phyloP scores from a whole-genome alignment of 2,329 filamentous ascomycete genomes.

The Microsporum audouinii region DNA sequence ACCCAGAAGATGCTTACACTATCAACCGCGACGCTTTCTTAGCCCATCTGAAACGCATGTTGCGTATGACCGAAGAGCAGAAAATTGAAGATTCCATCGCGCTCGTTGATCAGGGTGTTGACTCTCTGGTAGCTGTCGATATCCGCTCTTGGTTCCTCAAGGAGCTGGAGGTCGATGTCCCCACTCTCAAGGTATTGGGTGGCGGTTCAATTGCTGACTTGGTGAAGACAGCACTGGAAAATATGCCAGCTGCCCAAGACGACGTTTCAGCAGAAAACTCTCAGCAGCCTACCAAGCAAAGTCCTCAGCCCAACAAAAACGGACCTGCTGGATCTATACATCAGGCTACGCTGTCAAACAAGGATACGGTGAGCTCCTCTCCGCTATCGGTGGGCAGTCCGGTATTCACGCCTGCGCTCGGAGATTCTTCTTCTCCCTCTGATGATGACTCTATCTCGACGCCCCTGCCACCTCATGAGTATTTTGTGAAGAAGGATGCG shows the following conservation, averaged over 20 bases:
- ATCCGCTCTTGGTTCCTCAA: conserved; percentile 13
- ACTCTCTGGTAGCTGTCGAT: conserved; percentile 14
- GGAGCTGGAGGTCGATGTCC: conserved; percentile 12
- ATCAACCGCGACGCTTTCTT: not conserved
- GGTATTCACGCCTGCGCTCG: not conserved
- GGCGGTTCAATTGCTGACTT: conserved; percentile 3
- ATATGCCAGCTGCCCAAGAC: not conserved
- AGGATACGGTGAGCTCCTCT: not conserved
- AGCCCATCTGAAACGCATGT: not conserved
- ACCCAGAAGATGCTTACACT: not conserved
- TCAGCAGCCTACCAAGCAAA: not conserved
- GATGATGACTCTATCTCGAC: not conserved
- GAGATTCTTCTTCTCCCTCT: not conserved
- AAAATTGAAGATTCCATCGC: conserved; percentile 9
- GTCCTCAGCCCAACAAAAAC: not conserved
- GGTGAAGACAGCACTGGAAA: conserved; percentile 7
- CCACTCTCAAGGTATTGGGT: conserved; percentile 11
- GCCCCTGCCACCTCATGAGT: not conserved
- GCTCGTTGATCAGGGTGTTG: conserved; percentile 10
- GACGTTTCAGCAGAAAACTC: not conserved
- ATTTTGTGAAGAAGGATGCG: not conserved
- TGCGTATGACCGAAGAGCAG: not conserved
- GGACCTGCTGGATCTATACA: not conserved
- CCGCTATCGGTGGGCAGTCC: not conserved
- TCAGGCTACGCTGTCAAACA: not conserved